Conservation (phyloP, 768 basidiomycete species). For the Lactarius trivialis region DNA sequence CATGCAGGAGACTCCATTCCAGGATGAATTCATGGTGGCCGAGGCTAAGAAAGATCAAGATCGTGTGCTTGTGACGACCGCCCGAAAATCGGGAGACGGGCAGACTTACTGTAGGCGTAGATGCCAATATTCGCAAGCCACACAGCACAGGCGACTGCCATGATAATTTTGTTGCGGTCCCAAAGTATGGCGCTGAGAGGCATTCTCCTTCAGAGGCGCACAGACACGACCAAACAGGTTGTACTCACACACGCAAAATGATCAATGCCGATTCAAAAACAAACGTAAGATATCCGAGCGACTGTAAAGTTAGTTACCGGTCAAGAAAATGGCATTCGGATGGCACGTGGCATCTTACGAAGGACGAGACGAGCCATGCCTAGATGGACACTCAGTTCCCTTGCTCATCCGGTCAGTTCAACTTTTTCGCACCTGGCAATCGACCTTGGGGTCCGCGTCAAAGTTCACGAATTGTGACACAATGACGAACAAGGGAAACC, state of each 20-base stretch:
- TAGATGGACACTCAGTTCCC: not conserved
- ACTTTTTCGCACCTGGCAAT: constrained; percentile 6
- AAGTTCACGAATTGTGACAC: not conserved
- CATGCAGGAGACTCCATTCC: not conserved
- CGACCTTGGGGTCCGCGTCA: not conserved
- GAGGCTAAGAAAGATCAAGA: constrained; percentile 5
- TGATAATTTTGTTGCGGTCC: not conserved
- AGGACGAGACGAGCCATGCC: constrained; percentile 5
- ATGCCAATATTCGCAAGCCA: not conserved
- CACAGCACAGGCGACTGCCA: not conserved
- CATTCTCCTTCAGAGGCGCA: not conserved
- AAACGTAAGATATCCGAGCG: constrained; percentile 11
- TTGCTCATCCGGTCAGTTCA: not conserved
- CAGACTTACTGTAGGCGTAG: not conserved
- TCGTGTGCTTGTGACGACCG: no score
- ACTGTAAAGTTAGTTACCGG: not conserved
- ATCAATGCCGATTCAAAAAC: constrained; percentile 13
- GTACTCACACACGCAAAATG: constrained; percentile 16
- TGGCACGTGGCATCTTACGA: constrained; percentile 1
- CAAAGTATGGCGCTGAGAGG: constrained; percentile 5
- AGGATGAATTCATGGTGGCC: not conserved
- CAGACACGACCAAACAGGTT: not conserved
- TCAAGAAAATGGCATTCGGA: not conserved
- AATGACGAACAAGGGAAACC: not conserved
- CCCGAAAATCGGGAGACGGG: not conserved